A percentile compares a stretch with the other conserved stretches of the same genome.
Evolutionary conservation across 2,329 filamentous ascomycete genomes (phyloP).

Genomic region (Fusarium papillatum): DNA sequence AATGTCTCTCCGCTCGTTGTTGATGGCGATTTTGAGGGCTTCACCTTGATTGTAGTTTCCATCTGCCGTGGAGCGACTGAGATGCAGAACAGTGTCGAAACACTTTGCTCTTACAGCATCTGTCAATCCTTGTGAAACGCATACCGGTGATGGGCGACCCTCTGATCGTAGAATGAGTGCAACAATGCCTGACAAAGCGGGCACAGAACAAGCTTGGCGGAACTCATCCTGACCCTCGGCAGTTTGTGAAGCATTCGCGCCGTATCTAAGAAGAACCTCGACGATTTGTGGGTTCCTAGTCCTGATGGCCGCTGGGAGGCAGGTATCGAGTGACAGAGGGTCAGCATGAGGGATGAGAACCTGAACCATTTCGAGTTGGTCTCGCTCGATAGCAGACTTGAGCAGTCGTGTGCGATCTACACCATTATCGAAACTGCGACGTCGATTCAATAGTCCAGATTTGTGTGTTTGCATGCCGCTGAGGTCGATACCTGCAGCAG

Average conservation of each 20-base stretch:
- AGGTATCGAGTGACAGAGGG: constrained; percentile 61
- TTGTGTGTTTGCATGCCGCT: constrained; percentile 63
- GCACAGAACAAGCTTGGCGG: constrained; percentile 62
- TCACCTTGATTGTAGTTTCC: constrained; percentile 65
- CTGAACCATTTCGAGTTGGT: constrained; percentile 65
- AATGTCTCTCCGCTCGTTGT: constrained; percentile 65
- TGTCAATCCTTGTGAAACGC: constrained; percentile 64
- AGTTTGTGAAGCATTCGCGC: constrained; percentile 62
- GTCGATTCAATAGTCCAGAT: constrained; percentile 60
- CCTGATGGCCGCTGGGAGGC: constrained; percentile 63
- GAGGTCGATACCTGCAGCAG: constrained; percentile 63
- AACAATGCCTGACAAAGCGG: constrained; percentile 60
- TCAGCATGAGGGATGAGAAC: constrained; percentile 68
- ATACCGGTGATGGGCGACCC: constrained; percentile 57
- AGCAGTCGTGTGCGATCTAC: constrained; percentile 64
- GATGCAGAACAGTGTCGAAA: constrained; percentile 61
- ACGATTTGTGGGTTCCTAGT: constrained; percentile 58
- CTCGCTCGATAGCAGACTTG: constrained; percentile 63
- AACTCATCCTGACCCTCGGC: constrained; percentile 67
- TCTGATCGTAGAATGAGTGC: constrained; percentile 63
- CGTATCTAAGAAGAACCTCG: constrained; percentile 64
- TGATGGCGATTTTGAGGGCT: constrained; percentile 64
- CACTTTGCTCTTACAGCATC: constrained; percentile 65
- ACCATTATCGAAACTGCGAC: constrained; percentile 63
- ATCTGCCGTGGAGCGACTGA: constrained; percentile 67